A percentile compares a stretch with the other conserved stretches of the same genome.
Conservation (phyloP, 345 rosid species). For the Litchi chinensis region DNA sequence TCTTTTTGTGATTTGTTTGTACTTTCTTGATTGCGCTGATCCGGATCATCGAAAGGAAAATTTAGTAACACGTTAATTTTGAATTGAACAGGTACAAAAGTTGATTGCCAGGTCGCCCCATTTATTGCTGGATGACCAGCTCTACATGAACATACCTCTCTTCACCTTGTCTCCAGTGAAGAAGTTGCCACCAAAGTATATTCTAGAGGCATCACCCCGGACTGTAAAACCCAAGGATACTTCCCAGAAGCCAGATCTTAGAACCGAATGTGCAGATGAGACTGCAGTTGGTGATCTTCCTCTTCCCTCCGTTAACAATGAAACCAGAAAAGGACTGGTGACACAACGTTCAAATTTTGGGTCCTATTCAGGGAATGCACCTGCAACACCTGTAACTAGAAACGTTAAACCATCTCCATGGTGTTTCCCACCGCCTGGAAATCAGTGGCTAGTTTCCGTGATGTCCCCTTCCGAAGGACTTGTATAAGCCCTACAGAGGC, state of each 20-base stretch:
- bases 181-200: constrained; percentile 28
- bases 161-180: constrained; percentile 36
- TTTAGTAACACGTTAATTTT: constrained; percentile 5
- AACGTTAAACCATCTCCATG: constrained; percentile 37
- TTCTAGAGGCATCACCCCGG: constrained; percentile 22
- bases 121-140: constrained; percentile 41
- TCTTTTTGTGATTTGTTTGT: background rate
- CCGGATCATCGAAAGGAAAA: constrained; percentile 2
- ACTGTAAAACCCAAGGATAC: constrained; percentile 23
- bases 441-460: constrained; percentile 79
- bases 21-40: constrained; percentile 17
- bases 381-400: constrained; percentile 23
- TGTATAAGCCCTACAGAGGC: constrained; percentile 66
- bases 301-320: constrained; percentile 35
- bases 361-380: constrained; percentile 26
- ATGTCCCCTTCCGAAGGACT: constrained; percentile 86
- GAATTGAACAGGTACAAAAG: constrained; percentile 61
- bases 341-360: constrained; percentile 26
- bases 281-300: constrained; percentile 48
- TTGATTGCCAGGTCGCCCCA: constrained; percentile 63
- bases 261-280: constrained; percentile 44
- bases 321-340: constrained; percentile 35
- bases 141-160: constrained; percentile 36
- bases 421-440: constrained; percentile 57
- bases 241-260: constrained; percentile 30